phyloP scores from a whole-genome alignment of 2,329 filamentous ascomycete species.

The Tolypocladium album region DNA sequence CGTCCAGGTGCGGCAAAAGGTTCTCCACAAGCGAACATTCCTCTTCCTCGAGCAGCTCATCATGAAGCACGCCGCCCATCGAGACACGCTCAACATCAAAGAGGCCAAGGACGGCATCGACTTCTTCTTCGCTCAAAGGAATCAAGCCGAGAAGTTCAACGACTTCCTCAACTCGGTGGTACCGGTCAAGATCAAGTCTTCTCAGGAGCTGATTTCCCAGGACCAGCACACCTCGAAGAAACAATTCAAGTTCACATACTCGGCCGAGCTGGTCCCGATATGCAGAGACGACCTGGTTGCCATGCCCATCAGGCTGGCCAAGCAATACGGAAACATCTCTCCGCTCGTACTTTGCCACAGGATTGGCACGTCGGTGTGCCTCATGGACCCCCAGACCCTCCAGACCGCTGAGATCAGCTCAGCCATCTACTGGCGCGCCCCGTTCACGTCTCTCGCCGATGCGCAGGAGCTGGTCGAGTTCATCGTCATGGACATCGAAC shows the following conservation, averaged over 20 bases:
- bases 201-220: conserved; percentile 79
- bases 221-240: conserved; percentile 85
- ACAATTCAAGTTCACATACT: conserved; percentile 92
- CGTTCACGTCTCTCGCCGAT: conserved; percentile 76
- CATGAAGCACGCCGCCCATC: conserved; percentile 83
- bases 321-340: conserved; percentile 76
- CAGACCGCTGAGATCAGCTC: conserved; percentile 80
- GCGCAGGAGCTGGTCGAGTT: conserved; percentile 83
- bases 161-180: conserved; percentile 80
- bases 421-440: conserved; percentile 80
- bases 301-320: conserved; percentile 79
- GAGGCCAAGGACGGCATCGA: conserved; percentile 93
- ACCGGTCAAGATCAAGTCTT: conserved; percentile 67
- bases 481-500: conserved; percentile 89
- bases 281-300: conserved; percentile 98
- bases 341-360: conserved; percentile 79
- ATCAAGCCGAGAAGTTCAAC: conserved; percentile 85
- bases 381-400: conserved; percentile 83
- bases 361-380: conserved; percentile 80
- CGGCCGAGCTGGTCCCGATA: conserved; percentile 80
- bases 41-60: conserved; percentile 81
- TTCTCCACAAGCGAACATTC: conserved; percentile 78
- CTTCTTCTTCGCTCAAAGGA: conserved; percentile 84
- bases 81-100: conserved; percentile 95
- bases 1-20: conserved; percentile 94